Evolutionary conservation across 78 protist genomes (phyloP).

Genomic region (Diacronema lutheri): DNA sequence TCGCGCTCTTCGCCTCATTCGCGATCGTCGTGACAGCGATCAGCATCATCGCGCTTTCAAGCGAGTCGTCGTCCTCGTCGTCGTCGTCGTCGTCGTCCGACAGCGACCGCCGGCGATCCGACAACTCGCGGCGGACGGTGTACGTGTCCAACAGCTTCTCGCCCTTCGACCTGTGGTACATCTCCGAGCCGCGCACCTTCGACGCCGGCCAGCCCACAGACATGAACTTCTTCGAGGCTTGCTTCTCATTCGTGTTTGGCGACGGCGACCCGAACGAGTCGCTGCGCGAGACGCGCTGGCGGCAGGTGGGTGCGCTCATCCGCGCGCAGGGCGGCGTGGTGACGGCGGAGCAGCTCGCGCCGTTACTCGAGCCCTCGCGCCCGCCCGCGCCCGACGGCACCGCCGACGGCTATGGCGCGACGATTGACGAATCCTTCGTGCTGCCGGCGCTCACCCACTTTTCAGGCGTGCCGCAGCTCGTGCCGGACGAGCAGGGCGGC

Average conservation of each 20-base stretch:
- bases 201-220: neutral
- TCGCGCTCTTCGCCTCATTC: neutral
- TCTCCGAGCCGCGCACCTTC: neutral
- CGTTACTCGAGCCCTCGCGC: neutral
- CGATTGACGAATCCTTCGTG: neutral
- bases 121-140: neutral
- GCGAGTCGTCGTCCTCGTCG: neutral
- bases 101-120: neutral
- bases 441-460: neutral
- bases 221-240: neutral
- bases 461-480: neutral
- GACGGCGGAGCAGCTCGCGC: neutral
- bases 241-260: neutral
- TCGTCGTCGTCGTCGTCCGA: neutral
- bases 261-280: neutral
- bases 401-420: neutral
- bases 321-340: neutral
- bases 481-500: neutral
- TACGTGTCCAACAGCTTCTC: neutral
- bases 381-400: too few species aligned
- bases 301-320: neutral
- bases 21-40: neutral
- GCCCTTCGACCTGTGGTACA: neutral
- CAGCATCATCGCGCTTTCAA: neutral
- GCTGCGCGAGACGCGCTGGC: neutral